Conservation (phyloP, 768 basidiomycete genomes). For the Hemileccinum rubropunctum region DNA sequence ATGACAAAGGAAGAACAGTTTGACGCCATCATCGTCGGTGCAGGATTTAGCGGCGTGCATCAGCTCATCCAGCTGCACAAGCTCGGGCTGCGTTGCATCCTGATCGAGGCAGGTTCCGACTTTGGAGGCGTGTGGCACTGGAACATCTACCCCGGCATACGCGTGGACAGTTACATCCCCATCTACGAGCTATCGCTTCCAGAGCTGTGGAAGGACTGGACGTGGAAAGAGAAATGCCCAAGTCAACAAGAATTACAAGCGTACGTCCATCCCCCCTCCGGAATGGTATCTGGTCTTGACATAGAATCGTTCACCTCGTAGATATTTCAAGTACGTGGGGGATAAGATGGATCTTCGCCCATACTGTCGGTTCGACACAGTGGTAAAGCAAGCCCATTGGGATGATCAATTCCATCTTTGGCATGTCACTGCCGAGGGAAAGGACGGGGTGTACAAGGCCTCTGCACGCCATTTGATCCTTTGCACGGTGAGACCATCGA, state of each 20-base stretch:
- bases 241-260: conserved; percentile 6
- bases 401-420: conserved; percentile 11
- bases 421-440: conserved; percentile 8
- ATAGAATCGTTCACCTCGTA: background rate
- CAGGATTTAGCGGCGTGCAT: conserved; percentile 13
- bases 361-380: conserved; percentile 12
- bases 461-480: conserved; percentile 4
- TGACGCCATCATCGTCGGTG: conserved; percentile 16
- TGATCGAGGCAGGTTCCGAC: conserved; percentile 11
- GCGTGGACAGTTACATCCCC: conserved; percentile 8
- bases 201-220: conserved; percentile 13
- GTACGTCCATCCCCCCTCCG: background rate
- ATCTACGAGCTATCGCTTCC: conserved; percentile 8
- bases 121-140: conserved; percentile 12
- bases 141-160: conserved; percentile 15
- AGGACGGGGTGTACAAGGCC: background rate
- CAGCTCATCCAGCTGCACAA: conserved; percentile 6
- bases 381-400: conserved; percentile 12
- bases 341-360: conserved; percentile 7
- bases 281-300: too few relatives aligned
- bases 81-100: conserved; percentile 6
- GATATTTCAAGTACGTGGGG: conserved; percentile 8
- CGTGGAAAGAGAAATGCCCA: conserved; percentile 11
- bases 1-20: background rate
- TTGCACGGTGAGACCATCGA: background rate